phyloP scores from a whole-genome alignment of 2,329 filamentous ascomycete species.

The Neocucurbitaria cava region DNA sequence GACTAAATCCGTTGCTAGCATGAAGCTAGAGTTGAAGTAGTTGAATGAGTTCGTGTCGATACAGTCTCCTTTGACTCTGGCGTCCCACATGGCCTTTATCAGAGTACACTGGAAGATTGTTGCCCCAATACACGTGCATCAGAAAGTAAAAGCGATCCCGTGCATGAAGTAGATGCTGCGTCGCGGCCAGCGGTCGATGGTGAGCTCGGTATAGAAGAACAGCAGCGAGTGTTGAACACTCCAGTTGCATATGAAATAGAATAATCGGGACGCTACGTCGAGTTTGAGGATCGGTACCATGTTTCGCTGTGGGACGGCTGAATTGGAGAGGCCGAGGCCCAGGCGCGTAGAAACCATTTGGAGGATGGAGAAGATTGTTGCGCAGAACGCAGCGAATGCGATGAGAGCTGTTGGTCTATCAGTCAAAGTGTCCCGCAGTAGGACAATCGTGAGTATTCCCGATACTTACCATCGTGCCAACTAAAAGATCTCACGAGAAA shows the following conservation, averaged over 20 bases:
- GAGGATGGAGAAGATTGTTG: constrained; percentile 31
- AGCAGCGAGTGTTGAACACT: constrained; percentile 51
- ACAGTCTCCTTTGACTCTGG: constrained; percentile 36
- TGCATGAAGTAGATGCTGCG: constrained; percentile 44
- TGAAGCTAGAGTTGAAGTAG: constrained; percentile 47
- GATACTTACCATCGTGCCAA: constrained; percentile 34
- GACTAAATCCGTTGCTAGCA: constrained; percentile 48
- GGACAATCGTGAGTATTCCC: neutral
- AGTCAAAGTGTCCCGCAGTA: neutral
- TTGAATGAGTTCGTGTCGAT: constrained; percentile 47
- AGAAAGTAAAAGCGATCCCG: constrained; percentile 44
- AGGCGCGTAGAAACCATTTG: constrained; percentile 32
- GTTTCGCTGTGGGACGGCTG: constrained; percentile 11
- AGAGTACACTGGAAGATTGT: constrained; percentile 48
- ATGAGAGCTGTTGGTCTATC: constrained; percentile 26
- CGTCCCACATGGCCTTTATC: constrained; percentile 42
- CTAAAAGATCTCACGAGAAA: constrained; percentile 30
- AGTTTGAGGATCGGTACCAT: constrained; percentile 24
- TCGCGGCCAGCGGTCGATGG: constrained; percentile 28
- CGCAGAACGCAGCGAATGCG: constrained; percentile 29
- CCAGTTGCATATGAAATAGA: constrained; percentile 52
- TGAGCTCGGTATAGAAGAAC: constrained; percentile 50
- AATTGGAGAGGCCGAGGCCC: constrained; percentile 28
- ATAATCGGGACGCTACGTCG: constrained; percentile 34
- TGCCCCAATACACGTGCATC: constrained; percentile 41